Conservation (phyloP, 768 basidiomycete genomes). For the Strobilomyces confusus region DNA sequence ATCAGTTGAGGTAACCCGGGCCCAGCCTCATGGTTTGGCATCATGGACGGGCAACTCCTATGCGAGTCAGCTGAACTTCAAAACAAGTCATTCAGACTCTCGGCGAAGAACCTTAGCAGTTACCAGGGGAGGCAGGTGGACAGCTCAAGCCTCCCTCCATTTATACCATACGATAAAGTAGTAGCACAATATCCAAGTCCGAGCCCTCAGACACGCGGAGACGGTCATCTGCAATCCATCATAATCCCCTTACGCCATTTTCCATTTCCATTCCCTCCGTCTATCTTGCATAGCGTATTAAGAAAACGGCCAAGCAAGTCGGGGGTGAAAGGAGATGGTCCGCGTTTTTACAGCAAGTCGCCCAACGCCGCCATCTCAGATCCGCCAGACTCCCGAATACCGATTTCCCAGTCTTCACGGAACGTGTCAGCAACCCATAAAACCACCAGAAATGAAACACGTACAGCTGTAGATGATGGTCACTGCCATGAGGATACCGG, state of each 20-base stretch:
- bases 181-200: not conserved
- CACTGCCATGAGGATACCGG: slow-evolving; percentile 95
- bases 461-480: slow-evolving; percentile 89
- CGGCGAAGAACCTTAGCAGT: not conserved
- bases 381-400: slow-evolving; percentile 72
- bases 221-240: not conserved
- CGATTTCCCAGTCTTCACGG: slow-evolving; percentile 85
- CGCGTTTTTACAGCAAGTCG: slow-evolving; percentile 57
- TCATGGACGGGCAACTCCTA: too few species aligned
- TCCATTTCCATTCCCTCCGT: not conserved
- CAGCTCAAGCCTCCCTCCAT: not conserved
- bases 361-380: slow-evolving; percentile 80
- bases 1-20: too few species aligned
- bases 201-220: not conserved
- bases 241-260: slow-evolving; percentile 2
- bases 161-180: not conserved
- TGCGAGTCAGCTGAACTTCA: too few species aligned
- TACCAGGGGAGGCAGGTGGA: too few species aligned
- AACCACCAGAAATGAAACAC: not conserved
- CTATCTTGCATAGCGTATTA: slow-evolving; percentile 11
- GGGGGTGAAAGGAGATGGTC: not conserved
- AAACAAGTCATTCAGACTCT: too few species aligned
- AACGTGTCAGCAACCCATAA: not conserved
- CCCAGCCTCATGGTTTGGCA: too few species aligned
- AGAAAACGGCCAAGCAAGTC: slow-evolving; percentile 1